phyloP scores from a whole-genome alignment of 176 grass and related monocot species.

The Aegilops longissima region DNA sequence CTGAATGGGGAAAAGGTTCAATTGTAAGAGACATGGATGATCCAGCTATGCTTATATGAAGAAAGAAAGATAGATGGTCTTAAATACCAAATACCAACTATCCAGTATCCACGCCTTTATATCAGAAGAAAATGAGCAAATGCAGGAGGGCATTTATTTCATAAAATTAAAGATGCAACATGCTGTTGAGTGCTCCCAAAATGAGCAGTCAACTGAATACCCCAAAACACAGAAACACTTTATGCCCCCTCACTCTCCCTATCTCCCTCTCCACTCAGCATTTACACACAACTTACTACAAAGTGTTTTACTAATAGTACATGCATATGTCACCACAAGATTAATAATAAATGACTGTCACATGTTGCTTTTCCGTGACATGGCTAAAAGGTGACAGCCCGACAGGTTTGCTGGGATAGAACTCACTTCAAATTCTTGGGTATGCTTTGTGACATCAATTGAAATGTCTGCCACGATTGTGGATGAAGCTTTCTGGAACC shows the following conservation, averaged over 20 bases:
- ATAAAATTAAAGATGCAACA: constrained; percentile 16
- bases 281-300: constrained; percentile 5
- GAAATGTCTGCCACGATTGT: constrained; percentile 63
- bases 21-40: constrained; percentile 15
- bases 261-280: neutral
- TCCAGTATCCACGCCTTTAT: neutral
- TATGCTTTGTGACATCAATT: constrained; percentile 59
- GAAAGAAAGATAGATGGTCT: neutral
- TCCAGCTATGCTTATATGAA: constrained; percentile 9
- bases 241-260: neutral
- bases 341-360: neutral
- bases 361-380: constrained; percentile 8
- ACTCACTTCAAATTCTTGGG: constrained; percentile 80
- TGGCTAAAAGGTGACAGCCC: neutral
- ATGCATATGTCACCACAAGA: neutral
- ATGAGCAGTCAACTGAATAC: neutral
- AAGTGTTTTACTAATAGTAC: constrained; percentile 4
- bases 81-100: constrained; percentile 4
- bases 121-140: constrained; percentile 18
- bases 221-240: neutral
- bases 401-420: constrained; percentile 14
- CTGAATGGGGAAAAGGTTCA: constrained; percentile 43
- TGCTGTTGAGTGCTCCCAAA: constrained; percentile 18
- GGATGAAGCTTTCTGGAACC: constrained; percentile 73
- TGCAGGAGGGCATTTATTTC: neutral